Percentiles rank a stretch among this genome's conserved stretches.
Evolutionary conservation across 108 stramenopile species (phyloP).

Genomic region (Cyclostephanos invisitatus): DNA sequence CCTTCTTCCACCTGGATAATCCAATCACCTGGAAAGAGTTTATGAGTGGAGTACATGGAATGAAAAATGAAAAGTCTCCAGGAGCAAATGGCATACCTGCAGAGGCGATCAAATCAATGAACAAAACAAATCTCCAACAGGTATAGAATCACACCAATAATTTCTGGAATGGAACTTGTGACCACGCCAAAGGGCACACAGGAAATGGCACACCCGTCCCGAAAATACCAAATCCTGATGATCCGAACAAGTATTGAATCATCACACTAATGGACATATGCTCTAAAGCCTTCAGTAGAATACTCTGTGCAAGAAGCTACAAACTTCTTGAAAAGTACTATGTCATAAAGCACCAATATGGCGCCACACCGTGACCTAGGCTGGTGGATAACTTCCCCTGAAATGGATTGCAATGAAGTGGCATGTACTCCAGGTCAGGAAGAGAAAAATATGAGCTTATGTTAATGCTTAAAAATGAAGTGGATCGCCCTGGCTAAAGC

Average conservation of each 20-base stretch:
- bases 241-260: neutral
- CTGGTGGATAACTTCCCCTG: no score
- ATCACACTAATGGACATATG: conserved; percentile 23
- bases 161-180: neutral
- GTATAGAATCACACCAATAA: neutral
- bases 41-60: neutral
- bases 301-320: conserved; percentile 10
- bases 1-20: neutral
- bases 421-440: no score
- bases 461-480: no score
- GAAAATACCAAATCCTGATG: conserved; percentile 3
- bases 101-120: neutral
- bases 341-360: conserved; percentile 6
- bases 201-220: neutral
- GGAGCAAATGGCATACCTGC: no score
- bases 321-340: neutral
- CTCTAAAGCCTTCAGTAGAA: conserved; percentile 16
- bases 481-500: no score
- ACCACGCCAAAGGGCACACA: neutral
- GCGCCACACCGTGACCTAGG: neutral
- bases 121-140: neutral
- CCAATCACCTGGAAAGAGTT: neutral
- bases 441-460: no score
- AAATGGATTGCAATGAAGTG: no score
- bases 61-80: conserved; percentile 1